Evolutionary conservation across 2,329 filamentous ascomycete genomes (phyloP).

Genomic region (Peltaster fructicola): DNA sequence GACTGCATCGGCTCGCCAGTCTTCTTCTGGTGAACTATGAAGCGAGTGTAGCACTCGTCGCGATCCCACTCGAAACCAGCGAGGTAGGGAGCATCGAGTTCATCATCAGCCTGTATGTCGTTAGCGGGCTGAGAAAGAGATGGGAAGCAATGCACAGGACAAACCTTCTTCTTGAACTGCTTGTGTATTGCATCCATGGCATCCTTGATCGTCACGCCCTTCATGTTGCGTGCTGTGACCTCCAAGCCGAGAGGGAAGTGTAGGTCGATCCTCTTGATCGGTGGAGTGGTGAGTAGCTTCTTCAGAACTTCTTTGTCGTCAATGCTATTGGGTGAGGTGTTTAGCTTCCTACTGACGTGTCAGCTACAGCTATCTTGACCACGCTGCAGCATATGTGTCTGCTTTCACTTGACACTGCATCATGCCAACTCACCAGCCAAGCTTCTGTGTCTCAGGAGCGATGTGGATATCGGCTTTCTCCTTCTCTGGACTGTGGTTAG

Average conservation of each 20-base stretch:
- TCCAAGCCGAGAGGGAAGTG: constrained; percentile 78
- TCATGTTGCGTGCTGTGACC: constrained; percentile 76
- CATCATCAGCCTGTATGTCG: constrained; percentile 58
- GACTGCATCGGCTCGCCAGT: constrained; percentile 37
- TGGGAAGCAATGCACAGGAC: constrained; percentile 16
- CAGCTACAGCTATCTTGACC: constrained; percentile 1
- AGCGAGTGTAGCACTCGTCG: constrained; percentile 73
- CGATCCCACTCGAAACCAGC: constrained; percentile 94
- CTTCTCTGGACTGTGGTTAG: constrained; percentile 38
- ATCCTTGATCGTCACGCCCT: constrained; percentile 95
- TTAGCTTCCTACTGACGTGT: constrained; percentile 58
- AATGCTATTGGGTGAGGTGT: constrained; percentile 59
- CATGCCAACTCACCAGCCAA: constrained; percentile 54
- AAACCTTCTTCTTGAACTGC: constrained; percentile 87
- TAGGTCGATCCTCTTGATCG: constrained; percentile 86
- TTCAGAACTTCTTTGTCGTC: constrained; percentile 77
- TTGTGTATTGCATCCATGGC: constrained; percentile 91
- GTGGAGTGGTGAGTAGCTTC: constrained; percentile 60
- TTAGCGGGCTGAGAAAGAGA: constrained; percentile 4
- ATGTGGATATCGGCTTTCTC: constrained; percentile 55
- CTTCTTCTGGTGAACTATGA: constrained; percentile 73
- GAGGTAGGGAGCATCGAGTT: constrained; percentile 72
- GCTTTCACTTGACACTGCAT: not conserved
- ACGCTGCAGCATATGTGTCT: not conserved
- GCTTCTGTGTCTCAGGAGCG: constrained; percentile 67